Conservation (phyloP, 2,329 filamentous ascomycete species). For the Drechslerella dactyloides region DNA sequence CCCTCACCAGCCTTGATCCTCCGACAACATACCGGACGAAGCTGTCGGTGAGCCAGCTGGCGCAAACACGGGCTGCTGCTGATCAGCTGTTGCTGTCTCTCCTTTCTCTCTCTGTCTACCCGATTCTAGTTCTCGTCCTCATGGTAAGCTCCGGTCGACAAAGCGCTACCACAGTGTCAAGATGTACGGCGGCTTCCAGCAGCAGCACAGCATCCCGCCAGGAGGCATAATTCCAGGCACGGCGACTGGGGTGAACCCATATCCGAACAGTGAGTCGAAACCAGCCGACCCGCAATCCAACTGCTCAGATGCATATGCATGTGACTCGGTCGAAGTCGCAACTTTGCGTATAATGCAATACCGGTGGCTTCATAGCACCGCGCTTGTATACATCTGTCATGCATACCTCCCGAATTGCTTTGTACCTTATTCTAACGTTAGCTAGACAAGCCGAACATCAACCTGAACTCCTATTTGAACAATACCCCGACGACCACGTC, state of each 20-base stretch:
- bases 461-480: conserved; percentile 45
- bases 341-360: conserved; percentile 1
- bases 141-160: conserved; percentile 34
- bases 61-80: conserved; percentile 13
- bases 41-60: conserved; percentile 16
- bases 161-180: conserved; percentile 29
- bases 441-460: conserved; percentile 42
- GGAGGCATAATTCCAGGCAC: conserved; percentile 48
- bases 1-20: conserved; percentile 36
- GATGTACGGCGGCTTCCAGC: conserved; percentile 49
- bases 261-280: conserved; percentile 43
- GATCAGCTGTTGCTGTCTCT: conserved; percentile 19
- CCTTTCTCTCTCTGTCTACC: conserved; percentile 26
- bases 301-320: not conserved
- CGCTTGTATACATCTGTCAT: too few relatives aligned
- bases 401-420: not conserved
- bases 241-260: conserved; percentile 48
- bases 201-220: conserved; percentile 39
- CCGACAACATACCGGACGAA: conserved; percentile 19
- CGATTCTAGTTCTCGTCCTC: conserved; percentile 35
- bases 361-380: not conserved
- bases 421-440: not conserved
- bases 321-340: not conserved
- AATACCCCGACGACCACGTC: conserved; percentile 48
- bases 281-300: not conserved